Percentiles rank a stretch among this genome's conserved stretches.
These are phyloP conservation scores for Hordeum vulgare DNA, from an alignment of 176 grass and related monocot genomes.

Conservation along the genomic window MorexV3_pseudomolecules_assembly NC_058519.1:420742433-420742932, in stretches of 20 bases:
- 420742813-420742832: not conserved
- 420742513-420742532: constrained; percentile 82
- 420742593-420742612: constrained; percentile 35
- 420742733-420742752: constrained; percentile 77
- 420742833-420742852: not conserved
- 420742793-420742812: not conserved
- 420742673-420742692: not conserved
- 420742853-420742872: not conserved
- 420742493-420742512: constrained; percentile 63
- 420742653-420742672: not conserved
- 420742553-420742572: constrained; percentile 75
- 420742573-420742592: constrained; percentile 60
- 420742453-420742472: constrained; percentile 33
- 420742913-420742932: not conserved
- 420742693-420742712: not conserved
- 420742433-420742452: not conserved
- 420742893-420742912: not conserved
- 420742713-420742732: constrained; percentile 50
- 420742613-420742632: constrained; percentile 1
- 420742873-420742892: not conserved
- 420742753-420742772: constrained; percentile 85
- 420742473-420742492: constrained; percentile 61
- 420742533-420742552: constrained; percentile 96
- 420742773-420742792: constrained; percentile 77
- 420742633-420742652: not conserved